Conservation (phyloP, 1,284 basidiomycete genomes). For the Ceratobasidium theobromae region DNA sequence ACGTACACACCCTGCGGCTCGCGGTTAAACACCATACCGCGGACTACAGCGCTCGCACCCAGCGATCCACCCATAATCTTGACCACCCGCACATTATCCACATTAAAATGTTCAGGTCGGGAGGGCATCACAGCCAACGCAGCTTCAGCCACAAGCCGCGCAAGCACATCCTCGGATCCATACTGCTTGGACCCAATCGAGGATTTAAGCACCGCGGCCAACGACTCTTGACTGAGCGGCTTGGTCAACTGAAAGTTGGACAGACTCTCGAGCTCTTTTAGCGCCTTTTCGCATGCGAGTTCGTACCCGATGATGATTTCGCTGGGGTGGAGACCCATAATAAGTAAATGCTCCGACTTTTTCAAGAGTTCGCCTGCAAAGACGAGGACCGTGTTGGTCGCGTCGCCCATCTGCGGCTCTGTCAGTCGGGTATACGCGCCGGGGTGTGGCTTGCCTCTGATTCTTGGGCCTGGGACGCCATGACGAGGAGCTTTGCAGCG, state of each 20-base stretch:
- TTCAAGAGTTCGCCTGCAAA: constrained; percentile 95
- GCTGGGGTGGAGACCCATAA: constrained; percentile 96
- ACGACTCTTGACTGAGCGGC: constrained; percentile 75
- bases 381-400: constrained; percentile 94
- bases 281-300: constrained; percentile 82
- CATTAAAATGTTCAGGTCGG: constrained; percentile 90
- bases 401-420: constrained; percentile 83
- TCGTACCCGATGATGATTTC: constrained; percentile 96
- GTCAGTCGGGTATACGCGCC: background rate
- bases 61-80: constrained; percentile 97
- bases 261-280: constrained; percentile 89
- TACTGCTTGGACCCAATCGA: constrained; percentile 98
- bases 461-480: constrained; percentile 97
- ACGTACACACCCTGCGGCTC: constrained; percentile 81
- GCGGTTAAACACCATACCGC: constrained; percentile 97
- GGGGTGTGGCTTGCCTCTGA: constrained; percentile 61
- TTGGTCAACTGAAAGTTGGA: constrained; percentile 67
- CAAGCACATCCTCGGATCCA: constrained; percentile 83
- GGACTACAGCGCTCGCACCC: constrained; percentile 80
- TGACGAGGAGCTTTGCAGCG: constrained; percentile 94
- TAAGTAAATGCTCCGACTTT: constrained; percentile 87
- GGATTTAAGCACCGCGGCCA: constrained; percentile 82
- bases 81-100: constrained; percentile 97
- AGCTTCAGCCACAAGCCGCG: constrained; percentile 89
- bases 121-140: constrained; percentile 87